A percentile compares a stretch with the other conserved stretches of the same genome.
These are phyloP conservation scores for Uronychia binucleata DNA, from an alignment of 73 alveolate species.

Conservation along the genomic window DNA sequence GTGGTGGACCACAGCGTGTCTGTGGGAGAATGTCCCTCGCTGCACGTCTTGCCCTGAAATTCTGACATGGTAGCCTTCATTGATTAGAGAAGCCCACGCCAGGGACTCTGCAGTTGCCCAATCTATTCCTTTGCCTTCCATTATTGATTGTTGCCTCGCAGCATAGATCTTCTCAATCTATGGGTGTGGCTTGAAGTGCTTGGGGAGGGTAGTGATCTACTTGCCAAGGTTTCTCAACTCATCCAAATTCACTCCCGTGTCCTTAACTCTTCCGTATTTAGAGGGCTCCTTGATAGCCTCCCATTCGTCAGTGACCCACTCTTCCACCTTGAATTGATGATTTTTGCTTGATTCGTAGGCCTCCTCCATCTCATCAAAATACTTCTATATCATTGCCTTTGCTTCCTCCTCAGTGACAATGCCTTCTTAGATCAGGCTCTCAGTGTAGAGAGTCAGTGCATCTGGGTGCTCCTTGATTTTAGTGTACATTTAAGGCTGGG, in stretches of 20 bases:
- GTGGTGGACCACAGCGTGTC: conserved; percentile 82
- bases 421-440: conserved; percentile 68
- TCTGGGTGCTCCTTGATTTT: conserved; percentile 48
- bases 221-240: conserved; percentile 62
- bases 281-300: conserved; percentile 52
- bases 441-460: conserved; percentile 55
- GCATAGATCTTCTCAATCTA: conserved; percentile 70
- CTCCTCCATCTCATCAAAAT: conserved; percentile 13
- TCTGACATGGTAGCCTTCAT: conserved; percentile 82
- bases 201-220: conserved; percentile 61
- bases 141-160: conserved; percentile 60
- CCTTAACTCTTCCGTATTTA: conserved; percentile 54
- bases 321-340: conserved; percentile 53
- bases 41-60: conserved; percentile 95
- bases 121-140: conserved; percentile 88
- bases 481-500: conserved; percentile 85
- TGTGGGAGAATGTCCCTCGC: conserved; percentile 94
- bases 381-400: conserved; percentile 9
- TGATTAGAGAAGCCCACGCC: conserved; percentile 90
- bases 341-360: conserved; percentile 30
- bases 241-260: conserved; percentile 71
- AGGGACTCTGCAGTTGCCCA: conserved; percentile 96
- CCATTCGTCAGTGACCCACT: conserved; percentile 78
- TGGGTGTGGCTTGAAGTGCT: conserved; percentile 72
- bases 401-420: conserved; percentile 52